These are phyloP conservation scores for Exophiala oligosperma DNA, from an alignment of 2,329 filamentous ascomycete genomes.

Conservation along the genomic window DNA sequence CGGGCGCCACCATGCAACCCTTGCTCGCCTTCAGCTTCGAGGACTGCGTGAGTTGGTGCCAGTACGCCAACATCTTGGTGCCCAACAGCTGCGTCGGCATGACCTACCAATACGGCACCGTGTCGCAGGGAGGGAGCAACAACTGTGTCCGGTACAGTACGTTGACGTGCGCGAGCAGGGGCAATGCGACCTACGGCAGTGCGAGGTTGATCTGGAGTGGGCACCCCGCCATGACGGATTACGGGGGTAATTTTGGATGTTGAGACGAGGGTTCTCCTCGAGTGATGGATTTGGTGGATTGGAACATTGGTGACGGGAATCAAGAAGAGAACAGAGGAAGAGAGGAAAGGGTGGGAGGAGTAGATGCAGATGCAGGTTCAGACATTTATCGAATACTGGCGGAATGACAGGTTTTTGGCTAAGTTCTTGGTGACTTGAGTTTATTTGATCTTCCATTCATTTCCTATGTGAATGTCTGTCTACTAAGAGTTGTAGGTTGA, in stretches of 20 bases:
- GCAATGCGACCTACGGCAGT: conserved; percentile 12
- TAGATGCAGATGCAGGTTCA: too few species aligned
- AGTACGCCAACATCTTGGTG: conserved; percentile 13
- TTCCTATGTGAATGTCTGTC: too few species aligned
- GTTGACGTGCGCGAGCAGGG: conserved; percentile 16
- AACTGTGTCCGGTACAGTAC: conserved; percentile 16
- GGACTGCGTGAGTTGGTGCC: conserved; percentile 22
- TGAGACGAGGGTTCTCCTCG: background rate
- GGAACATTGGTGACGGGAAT: too few species aligned
- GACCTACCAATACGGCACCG: conserved; percentile 9
- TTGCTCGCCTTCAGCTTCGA: conserved; percentile 14
- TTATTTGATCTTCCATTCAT: too few species aligned
- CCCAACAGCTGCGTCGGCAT: conserved; percentile 17
- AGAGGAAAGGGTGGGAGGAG: too few species aligned
- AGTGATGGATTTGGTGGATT: too few species aligned
- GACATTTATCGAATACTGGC: too few species aligned
- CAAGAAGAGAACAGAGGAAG: too few species aligned
- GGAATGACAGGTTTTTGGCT: too few species aligned
- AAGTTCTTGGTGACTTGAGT: too few species aligned
- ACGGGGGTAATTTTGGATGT: background rate
- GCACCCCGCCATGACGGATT: conserved; percentile 22
- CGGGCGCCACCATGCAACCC: conserved; percentile 1
- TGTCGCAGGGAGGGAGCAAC: conserved; percentile 15
- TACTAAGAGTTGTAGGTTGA: too few species aligned
- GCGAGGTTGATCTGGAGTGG: conserved; percentile 17